Base-by-base conservation (phyloP, 140 eudicot genomes). In the Erigeron philadelphicus region DNA sequence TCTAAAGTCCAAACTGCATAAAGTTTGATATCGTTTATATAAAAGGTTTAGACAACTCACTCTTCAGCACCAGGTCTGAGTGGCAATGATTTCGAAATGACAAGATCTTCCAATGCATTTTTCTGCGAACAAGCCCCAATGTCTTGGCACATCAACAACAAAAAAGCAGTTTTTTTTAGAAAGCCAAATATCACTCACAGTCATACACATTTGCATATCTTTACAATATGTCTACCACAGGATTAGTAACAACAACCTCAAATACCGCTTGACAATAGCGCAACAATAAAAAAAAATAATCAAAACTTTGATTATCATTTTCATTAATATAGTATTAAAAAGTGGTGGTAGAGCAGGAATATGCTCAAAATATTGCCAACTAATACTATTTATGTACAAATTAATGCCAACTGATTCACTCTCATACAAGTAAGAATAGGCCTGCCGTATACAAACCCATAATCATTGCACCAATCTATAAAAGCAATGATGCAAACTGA, bases 41-140 rank as follows among this genome's bases (percentile, higher is more conserved):
- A 72, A 25, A 55, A 43, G 67, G 72, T 71, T 41, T 25, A 18
- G 72, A 75, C 12, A 55, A 82, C 97, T 86, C 79, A 93, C 98
- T 86, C 91, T 81, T 81, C 90, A 49, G 80, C 96, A 61, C 98
- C 98, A 78, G 94, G 98, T 86, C 96, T 87, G 67, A 93, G 66
- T 31, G 96, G 85, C 81, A 83, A 74, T 35, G 85, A 66, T 74
- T 87, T 72, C 66, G 98, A 86, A 79, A 47, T 69, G 82, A 89
- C 85, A 71, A 93, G 82, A 60, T 87, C 95, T 81, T 82, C 98
- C 90, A 93, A 66, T 54, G 98, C 98, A 54, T 66, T 86, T 82
- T 83, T 80, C 98, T 93, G 95, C 78, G 77, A 81, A 71, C 43
- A 80, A 75, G 63, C 71, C 72, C 68, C 68, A 71, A 53, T 72